Percentiles rank a stretch among this genome's conserved stretches.
Conservation (phyloP, 176 grass and related monocot species). For the Elaeis guineensis region DNA sequence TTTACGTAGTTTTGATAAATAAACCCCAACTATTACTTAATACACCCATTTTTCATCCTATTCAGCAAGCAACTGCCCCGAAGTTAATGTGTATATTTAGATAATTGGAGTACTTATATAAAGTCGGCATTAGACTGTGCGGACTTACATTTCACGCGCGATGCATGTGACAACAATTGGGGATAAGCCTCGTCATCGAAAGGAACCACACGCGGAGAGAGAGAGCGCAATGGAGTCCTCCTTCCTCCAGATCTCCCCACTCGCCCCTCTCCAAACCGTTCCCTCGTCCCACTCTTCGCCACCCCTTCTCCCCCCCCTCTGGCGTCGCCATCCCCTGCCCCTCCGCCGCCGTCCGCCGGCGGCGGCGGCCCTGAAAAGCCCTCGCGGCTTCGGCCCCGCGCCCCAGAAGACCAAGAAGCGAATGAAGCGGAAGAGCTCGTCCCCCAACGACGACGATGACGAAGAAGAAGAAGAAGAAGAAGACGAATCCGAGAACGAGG, state of each 20-base stretch:
- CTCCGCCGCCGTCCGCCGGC: constrained; percentile 17
- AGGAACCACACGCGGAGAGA: too few species aligned
- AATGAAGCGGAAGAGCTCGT: background rate
- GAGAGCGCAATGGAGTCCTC: constrained; percentile 11
- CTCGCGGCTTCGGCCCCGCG: constrained; percentile 15
- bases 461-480: constrained; percentile 9
- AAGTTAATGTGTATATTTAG: too few species aligned
- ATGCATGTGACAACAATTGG: too few species aligned
- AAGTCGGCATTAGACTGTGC: too few species aligned
- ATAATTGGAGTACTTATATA: too few species aligned
- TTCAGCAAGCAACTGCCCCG: too few species aligned
- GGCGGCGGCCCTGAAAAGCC: constrained; percentile 12
- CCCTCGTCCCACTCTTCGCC: constrained; percentile 4
- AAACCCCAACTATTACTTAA: too few species aligned
- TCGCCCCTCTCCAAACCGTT: background rate
- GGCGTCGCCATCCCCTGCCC: background rate
- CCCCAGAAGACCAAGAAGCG: constrained; percentile 6
- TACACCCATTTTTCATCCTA: too few species aligned
- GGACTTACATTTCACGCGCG: too few species aligned
- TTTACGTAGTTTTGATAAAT: too few species aligned
- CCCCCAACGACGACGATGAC: background rate
- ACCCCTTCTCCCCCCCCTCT: background rate
- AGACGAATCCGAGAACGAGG: constrained; percentile 9
- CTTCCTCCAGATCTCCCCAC: background rate
- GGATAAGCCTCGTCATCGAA: too few species aligned